Base-by-base conservation (phyloP, 2,329 filamentous ascomycete species). In the Phyllosticta capitalensis region DNA sequence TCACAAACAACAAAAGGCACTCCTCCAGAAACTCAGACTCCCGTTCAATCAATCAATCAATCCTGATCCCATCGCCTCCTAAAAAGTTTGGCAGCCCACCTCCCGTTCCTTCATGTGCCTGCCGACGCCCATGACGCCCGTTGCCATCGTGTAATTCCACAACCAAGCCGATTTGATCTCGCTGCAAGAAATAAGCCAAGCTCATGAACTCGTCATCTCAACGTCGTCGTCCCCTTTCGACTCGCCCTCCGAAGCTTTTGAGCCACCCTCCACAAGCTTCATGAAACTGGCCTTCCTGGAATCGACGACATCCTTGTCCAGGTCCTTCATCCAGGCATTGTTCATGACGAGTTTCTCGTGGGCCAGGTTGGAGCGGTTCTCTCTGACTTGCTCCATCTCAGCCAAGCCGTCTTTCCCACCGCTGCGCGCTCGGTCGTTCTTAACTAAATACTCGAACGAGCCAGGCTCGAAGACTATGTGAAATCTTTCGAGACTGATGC, bases 221-320 rank as follows among this genome's bases (percentile, higher is more conserved):
- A 45, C 38, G 17, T 45, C 33, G 33, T 38, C 14, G 38, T 45
- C 38, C n/a, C 38, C 38, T 45, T 45, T 45, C 17, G 38, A 19
- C 38, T 45, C 38, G 38, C 38, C 14, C 17, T n/a, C 38, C 1
- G 38, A 17, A n/a, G 4, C 38, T 7, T 45, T 45, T 17, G 38
- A n/a, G 17, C 38, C 38, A n/a, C 14, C 17, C 17, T 45, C 38
- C 12, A 45, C 38, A 5, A 45, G 38, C 38, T 45, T 19, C 38
- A 45, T 17, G 56, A 70, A 73, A 9, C 65, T 64, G 7, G 64
- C 61, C 62, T 79, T 79, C 62, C 68, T 69, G 22, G 68, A 70
- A 63, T 79, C 77, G 9, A 79, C 75, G 33, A 77, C 76, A 45
- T 78, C 75, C 55, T 73, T 74, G 59, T 69, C 74, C 53, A 76